phyloP scores from a whole-genome alignment of 2,329 filamentous ascomycete species.

The Ophiobolus disseminans region DNA sequence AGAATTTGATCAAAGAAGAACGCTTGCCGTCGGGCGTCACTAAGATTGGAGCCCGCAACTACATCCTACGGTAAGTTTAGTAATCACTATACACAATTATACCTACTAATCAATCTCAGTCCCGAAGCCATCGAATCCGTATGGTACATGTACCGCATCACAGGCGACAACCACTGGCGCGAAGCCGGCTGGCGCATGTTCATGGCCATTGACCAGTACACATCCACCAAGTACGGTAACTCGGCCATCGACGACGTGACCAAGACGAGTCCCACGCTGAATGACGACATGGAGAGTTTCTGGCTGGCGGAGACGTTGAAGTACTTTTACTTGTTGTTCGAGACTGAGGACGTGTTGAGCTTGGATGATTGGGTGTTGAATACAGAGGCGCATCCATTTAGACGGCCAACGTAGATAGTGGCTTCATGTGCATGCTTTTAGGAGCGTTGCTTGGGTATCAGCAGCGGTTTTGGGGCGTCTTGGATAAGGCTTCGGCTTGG shows the following conservation, averaged over 20 bases:
- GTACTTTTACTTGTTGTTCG: constrained; percentile 71
- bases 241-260: constrained; percentile 73
- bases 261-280: constrained; percentile 50
- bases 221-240: constrained; percentile 67
- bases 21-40: constrained; percentile 64
- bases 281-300: constrained; percentile 77
- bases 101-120: constrained; percentile 23
- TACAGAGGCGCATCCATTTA: constrained; percentile 56
- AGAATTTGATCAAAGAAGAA: constrained; percentile 49
- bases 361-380: constrained; percentile 71
- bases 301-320: constrained; percentile 75
- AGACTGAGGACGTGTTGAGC: constrained; percentile 64
- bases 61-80: constrained; percentile 63
- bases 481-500: too few species aligned
- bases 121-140: constrained; percentile 84
- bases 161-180: constrained; percentile 69
- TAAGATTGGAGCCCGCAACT: constrained; percentile 62
- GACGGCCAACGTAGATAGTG: constrained; percentile 26
- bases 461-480: too few species aligned
- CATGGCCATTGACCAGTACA: constrained; percentile 65
- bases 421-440: too few species aligned
- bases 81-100: neutral
- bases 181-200: constrained; percentile 80
- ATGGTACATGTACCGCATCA: constrained; percentile 78
- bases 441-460: too few species aligned